phyloP scores from a whole-genome alignment of 116 monocot species.

The Dioscorea cayenensis region DNA sequence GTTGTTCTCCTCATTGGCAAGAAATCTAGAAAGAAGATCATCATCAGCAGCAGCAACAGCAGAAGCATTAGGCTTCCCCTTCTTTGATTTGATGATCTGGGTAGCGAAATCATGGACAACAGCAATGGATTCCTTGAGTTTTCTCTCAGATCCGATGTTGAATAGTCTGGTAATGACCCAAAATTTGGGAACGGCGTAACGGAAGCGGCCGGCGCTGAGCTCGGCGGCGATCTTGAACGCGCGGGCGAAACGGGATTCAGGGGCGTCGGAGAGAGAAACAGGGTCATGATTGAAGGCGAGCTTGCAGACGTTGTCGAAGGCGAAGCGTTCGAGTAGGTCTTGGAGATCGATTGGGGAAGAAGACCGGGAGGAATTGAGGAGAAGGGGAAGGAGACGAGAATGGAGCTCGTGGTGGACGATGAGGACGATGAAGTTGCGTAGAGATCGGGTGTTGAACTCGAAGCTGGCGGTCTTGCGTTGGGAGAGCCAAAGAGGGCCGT shows the following conservation, averaged over 20 bases:
- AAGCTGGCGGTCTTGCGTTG: slow-evolving; percentile 32
- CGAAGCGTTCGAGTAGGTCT: slow-evolving; percentile 31
- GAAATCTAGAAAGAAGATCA: slow-evolving; percentile 35
- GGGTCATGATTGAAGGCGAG: slow-evolving; percentile 22
- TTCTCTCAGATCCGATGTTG: slow-evolving; percentile 29
- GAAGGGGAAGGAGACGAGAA: slow-evolving; percentile 21
- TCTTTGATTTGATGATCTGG: slow-evolving; percentile 19
- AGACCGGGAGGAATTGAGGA: not conserved
- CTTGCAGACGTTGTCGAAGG: slow-evolving; percentile 27
- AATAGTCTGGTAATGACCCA: slow-evolving; percentile 29
- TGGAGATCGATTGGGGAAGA: slow-evolving; percentile 15
- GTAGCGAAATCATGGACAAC: slow-evolving; percentile 28
- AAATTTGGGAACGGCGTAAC: not conserved
- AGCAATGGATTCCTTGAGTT: slow-evolving; percentile 14
- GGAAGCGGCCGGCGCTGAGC: slow-evolving; percentile 16
- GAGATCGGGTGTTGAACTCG: slow-evolving; percentile 27
- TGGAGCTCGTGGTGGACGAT: slow-evolving; percentile 16
- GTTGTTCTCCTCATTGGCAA: not conserved
- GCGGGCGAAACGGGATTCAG: slow-evolving; percentile 5
- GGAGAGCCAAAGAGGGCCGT: slow-evolving; percentile 20
- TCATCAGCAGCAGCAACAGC: not conserved
- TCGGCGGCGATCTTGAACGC: slow-evolving; percentile 17
- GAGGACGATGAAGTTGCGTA: slow-evolving; percentile 21
- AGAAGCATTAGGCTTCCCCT: not conserved
- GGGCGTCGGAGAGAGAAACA: not conserved